Evolutionary conservation across 768 basidiomycete species (phyloP), one percentile per base, ranked within the genome.

Genomic region (Lentinula boryana): DNA sequence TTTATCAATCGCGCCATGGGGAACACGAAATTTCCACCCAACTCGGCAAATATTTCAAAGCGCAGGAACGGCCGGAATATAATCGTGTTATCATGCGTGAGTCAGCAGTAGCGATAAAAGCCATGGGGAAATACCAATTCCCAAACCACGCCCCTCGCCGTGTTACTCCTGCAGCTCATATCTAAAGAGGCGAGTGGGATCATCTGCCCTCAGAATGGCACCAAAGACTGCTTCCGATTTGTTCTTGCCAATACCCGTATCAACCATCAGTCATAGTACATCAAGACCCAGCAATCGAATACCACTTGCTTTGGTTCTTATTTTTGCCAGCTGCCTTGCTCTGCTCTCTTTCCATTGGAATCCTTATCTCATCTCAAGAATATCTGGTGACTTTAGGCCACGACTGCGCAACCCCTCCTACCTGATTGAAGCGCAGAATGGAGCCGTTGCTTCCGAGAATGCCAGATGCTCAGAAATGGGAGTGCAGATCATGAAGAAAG

Each of bases 361-460:
- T 23, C 12, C 46, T 23, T 48, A 21, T 27, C 18, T 4, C 15
- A 32, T 40, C 56, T 46, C 44, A 4, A 9, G 23, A 12, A 41
- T 33, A 6, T n/a, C 5, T 9, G 36, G 5, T 40, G 33, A 44
- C 7, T 32, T 16, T 31, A 18, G 12, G 38, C 48, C 58, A 7
- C 63, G 52, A 56, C 13, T 41, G 27, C 72, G 80, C 32, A 88
- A 88, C 66, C 80, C 81, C 0, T 80, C 80, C 16, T 86, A 83
- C 64, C 76, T 87, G 36, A 77, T 83, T 35, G 69, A 79, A 60
- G 96, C 88, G 0, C 75, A 79, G 35, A 74, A 88, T 63, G 96
- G 91, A 4, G 96, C 94, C 0, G 95, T 98, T 16, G 93, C 96
- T 4, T 81, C 88, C 31, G 95, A 98, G 76, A 93, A 95, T 71